Evolutionary conservation across 2,329 filamentous ascomycete species (phyloP).

Genomic region (Neofusicoccum laricinum): DNA sequence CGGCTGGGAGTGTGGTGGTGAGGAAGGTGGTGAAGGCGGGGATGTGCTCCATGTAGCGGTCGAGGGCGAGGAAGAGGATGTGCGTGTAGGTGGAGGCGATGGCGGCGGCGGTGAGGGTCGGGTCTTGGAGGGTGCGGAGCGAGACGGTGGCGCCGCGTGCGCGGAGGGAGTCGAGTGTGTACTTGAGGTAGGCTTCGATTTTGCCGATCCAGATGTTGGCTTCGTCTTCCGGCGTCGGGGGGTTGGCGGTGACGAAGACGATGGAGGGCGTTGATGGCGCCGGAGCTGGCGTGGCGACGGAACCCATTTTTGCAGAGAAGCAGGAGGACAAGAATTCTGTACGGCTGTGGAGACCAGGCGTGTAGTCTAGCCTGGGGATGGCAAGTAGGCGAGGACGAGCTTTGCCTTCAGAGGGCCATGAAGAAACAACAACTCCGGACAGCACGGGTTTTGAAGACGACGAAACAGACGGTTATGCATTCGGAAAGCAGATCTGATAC

Average conservation of each 20-base stretch:
- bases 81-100: conserved; percentile 13
- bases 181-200: conserved; percentile 9
- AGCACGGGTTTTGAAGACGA: too few relatives aligned
- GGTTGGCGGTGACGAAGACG: conserved; percentile 12
- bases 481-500: neutral
- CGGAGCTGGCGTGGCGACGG: neutral
- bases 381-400: neutral
- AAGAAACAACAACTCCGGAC: too few relatives aligned
- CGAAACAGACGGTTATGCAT: neutral
- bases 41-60: conserved; percentile 12
- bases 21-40: conserved; percentile 7
- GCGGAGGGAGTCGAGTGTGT: neutral
- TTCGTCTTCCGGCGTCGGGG: neutral
- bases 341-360: too few relatives aligned
- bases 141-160: neutral
- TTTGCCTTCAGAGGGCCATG: neutral
- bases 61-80: conserved; percentile 12
- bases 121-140: conserved; percentile 3
- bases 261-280: neutral
- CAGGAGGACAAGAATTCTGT: too few relatives aligned
- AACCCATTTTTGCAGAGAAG: neutral
- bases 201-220: conserved; percentile 3
- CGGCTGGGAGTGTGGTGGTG: neutral
- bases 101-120: neutral
- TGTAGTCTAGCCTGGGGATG: neutral